Percentiles rank a stretch among this genome's conserved stretches.
Conservation (phyloP, 306 rosid genomes). For the Mimosa pudica region DNA sequence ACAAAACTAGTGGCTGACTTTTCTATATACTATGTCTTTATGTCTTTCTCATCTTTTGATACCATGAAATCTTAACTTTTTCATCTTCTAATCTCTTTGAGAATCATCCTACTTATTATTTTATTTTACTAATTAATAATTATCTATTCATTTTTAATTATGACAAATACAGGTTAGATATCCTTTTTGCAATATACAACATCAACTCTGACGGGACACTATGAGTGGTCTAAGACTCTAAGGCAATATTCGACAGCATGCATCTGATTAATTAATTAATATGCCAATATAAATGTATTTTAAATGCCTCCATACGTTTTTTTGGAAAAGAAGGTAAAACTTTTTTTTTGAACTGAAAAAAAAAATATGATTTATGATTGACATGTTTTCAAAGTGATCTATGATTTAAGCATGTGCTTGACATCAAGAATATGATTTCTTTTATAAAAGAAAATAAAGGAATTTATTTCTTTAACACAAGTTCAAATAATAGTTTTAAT, state of each 20-base stretch:
- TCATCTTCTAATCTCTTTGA: conserved; percentile 27
- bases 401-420: conserved; percentile 15
- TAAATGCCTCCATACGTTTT: not conserved
- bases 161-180: conserved; percentile 24
- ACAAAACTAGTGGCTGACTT: conserved; percentile 39
- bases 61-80: conserved; percentile 34
- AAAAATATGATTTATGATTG: too few relatives aligned
- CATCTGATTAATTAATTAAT: conserved; percentile 24
- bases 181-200: conserved; percentile 21
- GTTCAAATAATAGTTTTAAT: not conserved
- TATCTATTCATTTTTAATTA: not conserved
- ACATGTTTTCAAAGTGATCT: not conserved
- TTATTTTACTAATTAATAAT: conserved; percentile 4
- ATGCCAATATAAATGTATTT: not conserved
- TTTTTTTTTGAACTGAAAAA: too few relatives aligned
- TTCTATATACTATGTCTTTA: not conserved
- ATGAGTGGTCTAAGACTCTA: conserved; percentile 24
- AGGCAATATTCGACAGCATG: not conserved
- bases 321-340: not conserved
- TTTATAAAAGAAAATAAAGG: too few relatives aligned
- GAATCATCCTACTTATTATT: conserved; percentile 14
- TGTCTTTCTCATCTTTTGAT: conserved; percentile 24
- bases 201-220: conserved; percentile 45
- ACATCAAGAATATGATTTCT: not conserved
- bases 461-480: not conserved